A percentile compares a stretch with the other conserved stretches of the same genome.
Evolutionary conservation across 2,329 filamentous ascomycete species (phyloP).

Genomic region (Pseudogymnoascus sp.): DNA sequence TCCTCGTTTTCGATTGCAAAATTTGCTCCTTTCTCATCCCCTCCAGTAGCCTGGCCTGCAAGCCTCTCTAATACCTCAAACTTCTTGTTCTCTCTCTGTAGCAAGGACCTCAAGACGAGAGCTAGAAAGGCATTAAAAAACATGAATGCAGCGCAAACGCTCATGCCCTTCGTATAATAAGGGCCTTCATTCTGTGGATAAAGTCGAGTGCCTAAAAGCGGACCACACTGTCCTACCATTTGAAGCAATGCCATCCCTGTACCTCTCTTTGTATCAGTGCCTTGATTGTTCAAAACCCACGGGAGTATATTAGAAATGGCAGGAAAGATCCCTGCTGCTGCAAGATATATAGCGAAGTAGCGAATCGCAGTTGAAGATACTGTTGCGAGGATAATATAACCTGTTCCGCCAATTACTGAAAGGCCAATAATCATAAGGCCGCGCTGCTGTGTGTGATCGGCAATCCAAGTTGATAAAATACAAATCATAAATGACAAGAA

Average conservation of each 20-base stretch:
- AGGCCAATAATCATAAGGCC: conserved; percentile 30
- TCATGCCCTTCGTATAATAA: no score
- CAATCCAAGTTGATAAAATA: conserved; percentile 27
- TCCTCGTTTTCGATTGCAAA: no score
- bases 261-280: conserved; percentile 26
- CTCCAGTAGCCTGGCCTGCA: no score
- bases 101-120: no score
- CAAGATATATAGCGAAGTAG: conserved; percentile 34
- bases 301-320: conserved; percentile 27
- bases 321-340: conserved; percentile 30
- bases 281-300: conserved; percentile 29
- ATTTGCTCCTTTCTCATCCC: no score
- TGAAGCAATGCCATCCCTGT: conserved; percentile 23
- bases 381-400: conserved; percentile 30
- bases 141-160: no score
- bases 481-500: conserved; percentile 33
- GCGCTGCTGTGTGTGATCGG: conserved; percentile 32
- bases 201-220: no score
- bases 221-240: conserved; percentile 23
- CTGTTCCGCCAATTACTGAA: conserved; percentile 25
- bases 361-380: conserved; percentile 27
- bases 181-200: no score
- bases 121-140: no score
- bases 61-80: no score
- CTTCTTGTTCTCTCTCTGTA: no score